Base-by-base conservation (phyloP, 2,329 filamentous ascomycete species). In the Aotearoamyces nothofagi region DNA sequence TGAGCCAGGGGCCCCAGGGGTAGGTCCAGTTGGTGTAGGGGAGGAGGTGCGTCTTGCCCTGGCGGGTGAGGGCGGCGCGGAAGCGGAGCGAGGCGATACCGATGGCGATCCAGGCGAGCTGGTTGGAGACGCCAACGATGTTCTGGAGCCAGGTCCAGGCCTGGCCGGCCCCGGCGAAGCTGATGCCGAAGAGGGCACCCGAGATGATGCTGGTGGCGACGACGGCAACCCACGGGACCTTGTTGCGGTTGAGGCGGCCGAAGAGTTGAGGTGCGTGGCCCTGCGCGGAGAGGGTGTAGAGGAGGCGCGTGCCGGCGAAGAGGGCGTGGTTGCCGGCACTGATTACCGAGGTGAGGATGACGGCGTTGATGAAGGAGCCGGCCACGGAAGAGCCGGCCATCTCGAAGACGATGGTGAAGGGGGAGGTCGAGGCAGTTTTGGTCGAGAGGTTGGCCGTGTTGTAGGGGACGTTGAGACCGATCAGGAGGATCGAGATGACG, bases 1-100 rank as follows among this genome's bases (percentile, higher is more conserved):
- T 63, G 11, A 68, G 42, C 44, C 66, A 61, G 0, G 72, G 71
- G 0, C 72, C 70, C 33, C 57, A 63, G 0, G 73, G 73, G 35
- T 78, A 76, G 0, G 70, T 74, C 66, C 68, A 75, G 42, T 77
- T 77, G 35, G 62, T 66, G 52, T 71, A 78, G 0, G 72, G 70
- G 0, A 78, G 56, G 1, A 66, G 56, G 33, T 74, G 65, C 5
- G 69, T 66, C 27, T 71, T 63, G n/a, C 63, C 63, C 38, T 78
- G 73, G 2, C 51, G 45, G 26, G 56, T 55, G 30, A 78, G 51
- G 4, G 57, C 73, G 3, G 57, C 51, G 15, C 73, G 67, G 55
- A 78, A 78, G 15, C 73, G 68, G n/a, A 78, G 51, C 0, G 69
- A 76, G 1, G 72, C 64, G 30, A 77, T 56, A 5, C 69, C 64